These are phyloP conservation scores for Colletotrichum sojae DNA, from an alignment of 2,329 filamentous ascomycete genomes.

Conservation along the genomic window DNA sequence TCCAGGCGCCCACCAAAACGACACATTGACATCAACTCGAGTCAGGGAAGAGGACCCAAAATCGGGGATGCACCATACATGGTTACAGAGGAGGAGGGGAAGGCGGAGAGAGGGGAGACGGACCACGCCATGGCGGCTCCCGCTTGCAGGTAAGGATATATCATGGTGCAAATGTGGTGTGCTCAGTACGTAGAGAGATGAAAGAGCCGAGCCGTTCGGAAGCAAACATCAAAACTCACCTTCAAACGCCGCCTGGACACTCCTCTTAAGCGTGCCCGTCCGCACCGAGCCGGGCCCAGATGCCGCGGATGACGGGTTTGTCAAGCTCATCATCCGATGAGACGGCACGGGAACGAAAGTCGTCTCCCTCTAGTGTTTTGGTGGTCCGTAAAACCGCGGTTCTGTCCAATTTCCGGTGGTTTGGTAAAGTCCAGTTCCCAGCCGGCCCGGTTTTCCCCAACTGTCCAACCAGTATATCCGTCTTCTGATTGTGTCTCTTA, in stretches of 20 bases:
- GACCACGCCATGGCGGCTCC: neutral
- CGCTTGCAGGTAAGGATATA: neutral
- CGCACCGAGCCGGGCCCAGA: constrained; percentile 64
- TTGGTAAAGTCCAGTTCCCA: constrained; percentile 8
- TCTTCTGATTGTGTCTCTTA: neutral
- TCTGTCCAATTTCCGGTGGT: constrained; percentile 8
- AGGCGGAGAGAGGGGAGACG: neutral
- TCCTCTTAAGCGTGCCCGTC: constrained; percentile 66
- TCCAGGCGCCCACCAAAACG: constrained; percentile 7
- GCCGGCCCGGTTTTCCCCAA: constrained; percentile 14
- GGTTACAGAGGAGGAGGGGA: neutral
- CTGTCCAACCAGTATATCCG: neutral
- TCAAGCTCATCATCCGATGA: constrained; percentile 62
- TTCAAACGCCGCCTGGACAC: constrained; percentile 73
- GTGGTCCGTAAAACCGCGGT: constrained; percentile 11
- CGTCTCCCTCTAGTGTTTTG: constrained; percentile 22
- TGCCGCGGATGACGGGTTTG: constrained; percentile 66
- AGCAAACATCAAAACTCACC: constrained; percentile 58
- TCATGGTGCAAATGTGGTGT: neutral
- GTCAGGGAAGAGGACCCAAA: constrained; percentile 28
- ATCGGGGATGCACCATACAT: constrained; percentile 4
- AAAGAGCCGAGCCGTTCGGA: neutral
- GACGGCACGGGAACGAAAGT: neutral
- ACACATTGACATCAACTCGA: constrained; percentile 31
- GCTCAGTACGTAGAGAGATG: too few species aligned